Percentiles rank a stretch among this genome's conserved stretches.
Conservation (phyloP, 495 filamentous ascomycete genomes). For the Oidiodendron maius region DNA sequence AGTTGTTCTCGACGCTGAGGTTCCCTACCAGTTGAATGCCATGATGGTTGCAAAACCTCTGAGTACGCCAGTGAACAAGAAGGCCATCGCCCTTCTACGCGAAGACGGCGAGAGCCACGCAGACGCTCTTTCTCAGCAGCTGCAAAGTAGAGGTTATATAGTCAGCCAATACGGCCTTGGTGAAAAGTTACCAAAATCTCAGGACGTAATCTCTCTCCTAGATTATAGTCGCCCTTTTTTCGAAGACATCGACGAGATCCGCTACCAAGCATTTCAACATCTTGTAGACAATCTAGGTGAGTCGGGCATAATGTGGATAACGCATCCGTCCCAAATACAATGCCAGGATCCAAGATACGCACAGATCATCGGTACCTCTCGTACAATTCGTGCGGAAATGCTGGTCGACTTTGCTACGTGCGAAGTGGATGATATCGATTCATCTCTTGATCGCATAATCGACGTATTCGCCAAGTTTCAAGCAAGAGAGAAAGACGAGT, state of each 20-base stretch:
- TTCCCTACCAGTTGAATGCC: neutral
- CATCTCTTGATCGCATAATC: neutral
- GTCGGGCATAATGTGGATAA: conserved; percentile 36
- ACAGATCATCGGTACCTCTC: conserved; percentile 31
- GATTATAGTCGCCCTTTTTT: conserved; percentile 2
- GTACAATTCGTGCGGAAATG: conserved; percentile 36
- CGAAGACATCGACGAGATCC: conserved; percentile 19
- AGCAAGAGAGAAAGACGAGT: neutral
- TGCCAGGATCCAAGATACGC: conserved; percentile 30
- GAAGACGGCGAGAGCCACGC: neutral
- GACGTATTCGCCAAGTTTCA: neutral
- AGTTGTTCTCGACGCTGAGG: neutral
- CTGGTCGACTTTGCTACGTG: conserved; percentile 31
- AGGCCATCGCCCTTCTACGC: neutral
- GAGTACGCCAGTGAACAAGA: neutral
- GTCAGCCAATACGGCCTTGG: neutral
- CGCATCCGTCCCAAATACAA: conserved; percentile 24
- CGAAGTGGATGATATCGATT: conserved; percentile 28
- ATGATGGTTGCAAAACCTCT: conserved; percentile 2
- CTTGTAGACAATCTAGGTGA: conserved; percentile 9
- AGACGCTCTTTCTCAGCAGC: neutral
- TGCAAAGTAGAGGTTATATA: neutral
- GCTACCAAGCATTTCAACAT: conserved; percentile 7
- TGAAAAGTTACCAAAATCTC: neutral
- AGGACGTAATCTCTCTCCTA: conserved; percentile 7